Conservation (phyloP, 2,329 filamentous ascomycete genomes). For the Dendrostoma leiphaemia region DNA sequence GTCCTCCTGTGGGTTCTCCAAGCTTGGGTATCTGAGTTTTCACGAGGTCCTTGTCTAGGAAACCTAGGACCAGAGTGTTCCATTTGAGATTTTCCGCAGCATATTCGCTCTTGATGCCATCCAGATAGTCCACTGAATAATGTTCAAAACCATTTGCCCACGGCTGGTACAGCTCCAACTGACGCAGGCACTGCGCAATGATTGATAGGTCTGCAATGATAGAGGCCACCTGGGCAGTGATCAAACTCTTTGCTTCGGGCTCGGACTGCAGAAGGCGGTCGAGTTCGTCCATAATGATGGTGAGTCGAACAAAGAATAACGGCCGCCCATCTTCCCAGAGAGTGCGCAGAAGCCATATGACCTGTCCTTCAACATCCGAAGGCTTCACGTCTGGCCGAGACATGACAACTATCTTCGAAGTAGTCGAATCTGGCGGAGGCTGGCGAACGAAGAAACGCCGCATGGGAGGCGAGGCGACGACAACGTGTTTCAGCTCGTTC, state of each 20-base stretch:
- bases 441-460: slow-evolving; percentile 32
- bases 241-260: slow-evolving; percentile 25
- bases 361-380: slow-evolving; percentile 22
- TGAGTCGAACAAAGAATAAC: slow-evolving; percentile 32
- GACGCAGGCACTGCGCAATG: slow-evolving; percentile 39
- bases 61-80: too few relatives aligned
- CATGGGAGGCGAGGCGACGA: slow-evolving; percentile 39
- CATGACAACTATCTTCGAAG: slow-evolving; percentile 23
- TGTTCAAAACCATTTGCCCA: slow-evolving; percentile 43
- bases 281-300: slow-evolving; percentile 44
- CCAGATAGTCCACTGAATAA: slow-evolving; percentile 22
- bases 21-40: too few relatives aligned
- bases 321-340: slow-evolving; percentile 35
- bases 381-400: slow-evolving; percentile 20
- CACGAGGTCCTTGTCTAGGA: too few relatives aligned
- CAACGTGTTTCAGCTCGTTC: slow-evolving; percentile 23
- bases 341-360: slow-evolving; percentile 36
- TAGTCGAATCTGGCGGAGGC: slow-evolving; percentile 22
- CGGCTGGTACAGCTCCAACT: slow-evolving; percentile 46
- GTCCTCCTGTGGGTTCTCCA: slow-evolving; percentile 33
- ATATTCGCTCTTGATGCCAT: slow-evolving; percentile 28
- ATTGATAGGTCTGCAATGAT: slow-evolving; percentile 45
- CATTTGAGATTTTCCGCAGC: too few relatives aligned
- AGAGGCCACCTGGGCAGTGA: slow-evolving; percentile 35
- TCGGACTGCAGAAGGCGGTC: slow-evolving; percentile 41